These are phyloP conservation scores for Dioscorea dumetorum DNA, from an alignment of 106 monocot genomes.

Conservation along the genomic window DNA sequence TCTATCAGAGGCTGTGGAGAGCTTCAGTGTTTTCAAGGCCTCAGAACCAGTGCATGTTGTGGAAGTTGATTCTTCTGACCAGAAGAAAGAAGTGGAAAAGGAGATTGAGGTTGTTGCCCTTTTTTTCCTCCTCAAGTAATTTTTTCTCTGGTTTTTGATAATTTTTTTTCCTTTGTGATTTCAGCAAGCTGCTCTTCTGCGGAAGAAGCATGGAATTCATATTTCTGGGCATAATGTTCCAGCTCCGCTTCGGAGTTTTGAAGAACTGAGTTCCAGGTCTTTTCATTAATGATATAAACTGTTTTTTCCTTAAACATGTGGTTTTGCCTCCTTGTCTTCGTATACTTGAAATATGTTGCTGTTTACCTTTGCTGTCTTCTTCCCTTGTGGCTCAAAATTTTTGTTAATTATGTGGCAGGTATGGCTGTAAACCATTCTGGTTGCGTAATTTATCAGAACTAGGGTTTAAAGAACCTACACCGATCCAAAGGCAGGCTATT, in stretches of 20 bases:
- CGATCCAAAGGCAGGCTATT: conserved; percentile 98
- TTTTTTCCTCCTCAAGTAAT: background rate
- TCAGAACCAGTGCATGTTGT: conserved; percentile 9
- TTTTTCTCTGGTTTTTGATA: background rate
- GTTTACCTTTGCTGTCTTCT: too few relatives aligned
- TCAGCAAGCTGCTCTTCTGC: conserved; percentile 57
- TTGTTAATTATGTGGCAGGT: conserved; percentile 26
- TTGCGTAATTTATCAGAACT: conserved; percentile 59
- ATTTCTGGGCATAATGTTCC: conserved; percentile 65
- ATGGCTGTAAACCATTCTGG: conserved; percentile 73
- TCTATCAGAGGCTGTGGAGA: conserved; percentile 39
- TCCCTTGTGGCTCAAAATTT: too few relatives aligned
- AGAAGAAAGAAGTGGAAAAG: conserved; percentile 45
- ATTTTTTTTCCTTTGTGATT: conserved; percentile 1
- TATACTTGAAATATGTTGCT: too few relatives aligned
- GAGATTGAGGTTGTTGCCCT: conserved; percentile 59
- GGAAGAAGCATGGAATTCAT: conserved; percentile 87
- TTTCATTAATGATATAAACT: background rate
- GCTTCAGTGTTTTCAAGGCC: conserved; percentile 61
- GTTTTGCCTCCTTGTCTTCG: too few relatives aligned
- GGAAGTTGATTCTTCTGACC: conserved; percentile 1
- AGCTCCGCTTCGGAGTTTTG: conserved; percentile 63
- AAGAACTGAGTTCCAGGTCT: conserved; percentile 69
- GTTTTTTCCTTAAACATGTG: too few relatives aligned
- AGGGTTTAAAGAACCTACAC: conserved; percentile 89